Percentiles rank a stretch among this genome's conserved stretches.
Conservation (phyloP, 345 rosid genomes). For the Salix udensis region DNA sequence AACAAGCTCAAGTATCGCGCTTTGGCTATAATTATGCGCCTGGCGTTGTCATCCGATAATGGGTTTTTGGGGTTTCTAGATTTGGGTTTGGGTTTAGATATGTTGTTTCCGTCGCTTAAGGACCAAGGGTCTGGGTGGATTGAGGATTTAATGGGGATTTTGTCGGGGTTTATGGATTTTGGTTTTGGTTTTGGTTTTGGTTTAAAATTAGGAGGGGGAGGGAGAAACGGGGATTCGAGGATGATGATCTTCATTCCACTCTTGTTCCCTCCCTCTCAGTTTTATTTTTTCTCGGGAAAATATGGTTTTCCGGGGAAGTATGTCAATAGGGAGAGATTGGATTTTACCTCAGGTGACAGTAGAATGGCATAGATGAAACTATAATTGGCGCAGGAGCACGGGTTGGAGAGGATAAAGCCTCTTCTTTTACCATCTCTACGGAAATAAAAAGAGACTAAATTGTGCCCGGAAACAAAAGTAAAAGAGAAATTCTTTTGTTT, state of each 20-base stretch:
- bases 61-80: slow-evolving; percentile 61
- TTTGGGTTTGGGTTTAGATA: slow-evolving; percentile 57
- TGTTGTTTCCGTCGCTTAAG: slow-evolving; percentile 59
- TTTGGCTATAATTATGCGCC: slow-evolving; percentile 72
- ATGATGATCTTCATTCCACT: slow-evolving; percentile 22
- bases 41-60: slow-evolving; percentile 74
- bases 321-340: neutral
- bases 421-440: too few species aligned
- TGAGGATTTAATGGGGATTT: slow-evolving; percentile 29
- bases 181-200: slow-evolving; percentile 28
- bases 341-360: neutral
- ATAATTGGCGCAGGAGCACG: too few species aligned
- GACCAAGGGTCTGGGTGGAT: slow-evolving; percentile 80
- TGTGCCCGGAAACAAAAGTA: too few species aligned
- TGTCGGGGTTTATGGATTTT: slow-evolving; percentile 8
- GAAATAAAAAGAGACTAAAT: too few species aligned
- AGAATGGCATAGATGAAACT: too few species aligned
- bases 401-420: too few species aligned
- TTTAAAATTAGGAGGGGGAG: neutral
- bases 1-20: slow-evolving; percentile 63
- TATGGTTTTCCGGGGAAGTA: neutral
- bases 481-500: too few species aligned
- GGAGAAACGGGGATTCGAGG: slow-evolving; percentile 42
- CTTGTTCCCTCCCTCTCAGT: too few species aligned
- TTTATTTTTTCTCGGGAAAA: neutral